Base-by-base conservation (phyloP, 805 yeast species). In the Teunomyces kruisii region DNA sequence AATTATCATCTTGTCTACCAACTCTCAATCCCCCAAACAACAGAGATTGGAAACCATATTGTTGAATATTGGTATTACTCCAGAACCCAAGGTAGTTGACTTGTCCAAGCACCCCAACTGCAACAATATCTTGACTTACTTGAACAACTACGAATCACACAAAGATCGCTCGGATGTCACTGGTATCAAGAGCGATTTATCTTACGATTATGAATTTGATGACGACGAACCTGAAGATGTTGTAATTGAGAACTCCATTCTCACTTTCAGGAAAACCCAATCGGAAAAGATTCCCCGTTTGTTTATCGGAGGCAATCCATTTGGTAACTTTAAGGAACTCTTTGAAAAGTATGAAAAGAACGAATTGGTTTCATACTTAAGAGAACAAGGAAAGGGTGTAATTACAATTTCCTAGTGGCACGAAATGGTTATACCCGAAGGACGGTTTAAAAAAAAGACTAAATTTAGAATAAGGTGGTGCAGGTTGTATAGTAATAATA, bases 221-320 rank as follows among this genome's bases (percentile, higher is more conserved):
- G 48, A 42, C 9, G 44, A 43, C 26, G 46, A 45, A 17, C 31
- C 39, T 42, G 50, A 42, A 19, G 47, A 42, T 27, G 46, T 29
- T 2, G 57, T 51, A 6, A 17, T 41, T 9, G 42, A 31, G 5
- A 35, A 35, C 28, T 35, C 38, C 28, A 35, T 35, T 24, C 27
- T 35, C 12, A 19, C 38, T 17, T 39, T 32, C 31, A 33, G 26
- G n/a, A 31, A 30, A 12, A 30, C 33, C 12, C 32, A 32, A n/a
- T 29, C 24, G 22, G 42, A 38, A 17, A 37, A 10, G n/a, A 59
- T 67, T 24, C 72, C 72, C 1, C 55, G 70, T 9, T 47, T 68
- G 32, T 66, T 68, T 45, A 56, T 68, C 16, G 67, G 62, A 9
- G 73, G 72, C 1, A 43, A 51, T 27, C 72, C 72, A 3, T 48